These are phyloP conservation scores for Daldinia caldariorum DNA, from an alignment of 495 filamentous ascomycete genomes.

Conservation along the genomic window DNA sequence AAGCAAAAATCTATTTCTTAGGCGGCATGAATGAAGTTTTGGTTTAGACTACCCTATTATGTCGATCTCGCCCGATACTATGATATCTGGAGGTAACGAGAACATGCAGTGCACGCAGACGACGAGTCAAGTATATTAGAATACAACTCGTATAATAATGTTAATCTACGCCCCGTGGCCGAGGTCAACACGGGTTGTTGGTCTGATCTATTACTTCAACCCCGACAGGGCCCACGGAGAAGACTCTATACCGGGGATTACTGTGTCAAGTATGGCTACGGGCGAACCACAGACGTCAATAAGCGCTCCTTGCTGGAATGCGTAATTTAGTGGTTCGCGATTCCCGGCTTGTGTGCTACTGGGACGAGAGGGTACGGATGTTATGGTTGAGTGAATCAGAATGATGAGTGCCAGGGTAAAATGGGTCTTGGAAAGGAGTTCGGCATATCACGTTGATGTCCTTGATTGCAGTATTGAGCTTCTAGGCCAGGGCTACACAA, in stretches of 20 bases:
- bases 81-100: constrained; percentile 15
- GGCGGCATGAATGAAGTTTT: constrained; percentile 44
- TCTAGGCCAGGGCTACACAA: constrained; percentile 25
- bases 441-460: constrained; percentile 2
- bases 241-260: not conserved
- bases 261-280: constrained; percentile 8
- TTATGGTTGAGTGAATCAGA: constrained; percentile 11
- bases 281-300: constrained; percentile 3
- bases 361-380: not conserved
- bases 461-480: constrained; percentile 9
- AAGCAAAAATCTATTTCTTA: constrained; percentile 52
- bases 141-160: constrained; percentile 31
- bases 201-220: constrained; percentile 20
- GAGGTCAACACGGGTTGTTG: constrained; percentile 3
- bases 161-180: constrained; percentile 36
- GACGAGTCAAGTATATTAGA: constrained; percentile 33
- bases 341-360: constrained; percentile 10
- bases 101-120: constrained; percentile 5
- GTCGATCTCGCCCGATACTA: constrained; percentile 21
- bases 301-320: constrained; percentile 21
- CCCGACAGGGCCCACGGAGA: constrained; percentile 1
- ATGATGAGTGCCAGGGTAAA: constrained; percentile 11
- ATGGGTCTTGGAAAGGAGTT: constrained; percentile 25
- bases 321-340: constrained; percentile 16
- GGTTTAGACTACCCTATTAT: constrained; percentile 30